Conservation (phyloP, 2,329 filamentous ascomycete species). For the Chaetoscypha palmicola region DNA sequence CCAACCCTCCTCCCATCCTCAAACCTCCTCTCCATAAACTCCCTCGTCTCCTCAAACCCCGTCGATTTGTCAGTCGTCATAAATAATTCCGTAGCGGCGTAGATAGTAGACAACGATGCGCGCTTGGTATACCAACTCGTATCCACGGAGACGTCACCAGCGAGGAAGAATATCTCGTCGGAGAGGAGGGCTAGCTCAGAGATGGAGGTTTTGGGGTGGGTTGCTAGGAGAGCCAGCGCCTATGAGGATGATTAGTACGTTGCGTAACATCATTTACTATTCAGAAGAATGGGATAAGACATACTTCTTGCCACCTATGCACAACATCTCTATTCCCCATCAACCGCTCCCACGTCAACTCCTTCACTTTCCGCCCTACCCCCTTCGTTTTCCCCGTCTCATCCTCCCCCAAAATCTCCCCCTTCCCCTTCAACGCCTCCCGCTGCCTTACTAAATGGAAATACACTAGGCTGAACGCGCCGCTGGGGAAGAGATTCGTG, state of each 20-base stretch:
- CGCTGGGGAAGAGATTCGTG: slow-evolving; percentile 71
- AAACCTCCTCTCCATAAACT: slow-evolving; percentile 66
- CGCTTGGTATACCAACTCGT: slow-evolving; percentile 80
- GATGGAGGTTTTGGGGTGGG: slow-evolving; percentile 67
- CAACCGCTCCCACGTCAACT: slow-evolving; percentile 69
- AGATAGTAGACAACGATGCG: slow-evolving; percentile 55
- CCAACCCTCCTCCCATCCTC: slow-evolving; percentile 61
- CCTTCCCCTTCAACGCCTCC: slow-evolving; percentile 41
- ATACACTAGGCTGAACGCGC: slow-evolving; percentile 72
- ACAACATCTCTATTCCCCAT: slow-evolving; percentile 67
- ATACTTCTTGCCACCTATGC: slow-evolving; percentile 78
- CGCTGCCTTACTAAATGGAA: slow-evolving; percentile 69
- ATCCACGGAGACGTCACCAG: slow-evolving; percentile 77
- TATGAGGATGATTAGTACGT: slow-evolving; percentile 45
- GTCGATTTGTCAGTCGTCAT: slow-evolving; percentile 83
- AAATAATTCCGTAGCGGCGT: slow-evolving; percentile 77
- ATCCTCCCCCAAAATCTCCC: slow-evolving; percentile 23
- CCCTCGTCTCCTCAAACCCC: slow-evolving; percentile 68
- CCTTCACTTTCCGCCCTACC: slow-evolving; percentile 59
- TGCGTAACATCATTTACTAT: too few species aligned
- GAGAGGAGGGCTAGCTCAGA: slow-evolving; percentile 72
- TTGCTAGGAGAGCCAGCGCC: slow-evolving; percentile 81
- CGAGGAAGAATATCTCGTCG: slow-evolving; percentile 89
- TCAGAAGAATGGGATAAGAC: too few species aligned
- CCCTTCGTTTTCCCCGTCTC: slow-evolving; percentile 33